Evolutionary conservation across 257 asterid genomes (phyloP).

Genomic region (Nicotiana attenuata): DNA sequence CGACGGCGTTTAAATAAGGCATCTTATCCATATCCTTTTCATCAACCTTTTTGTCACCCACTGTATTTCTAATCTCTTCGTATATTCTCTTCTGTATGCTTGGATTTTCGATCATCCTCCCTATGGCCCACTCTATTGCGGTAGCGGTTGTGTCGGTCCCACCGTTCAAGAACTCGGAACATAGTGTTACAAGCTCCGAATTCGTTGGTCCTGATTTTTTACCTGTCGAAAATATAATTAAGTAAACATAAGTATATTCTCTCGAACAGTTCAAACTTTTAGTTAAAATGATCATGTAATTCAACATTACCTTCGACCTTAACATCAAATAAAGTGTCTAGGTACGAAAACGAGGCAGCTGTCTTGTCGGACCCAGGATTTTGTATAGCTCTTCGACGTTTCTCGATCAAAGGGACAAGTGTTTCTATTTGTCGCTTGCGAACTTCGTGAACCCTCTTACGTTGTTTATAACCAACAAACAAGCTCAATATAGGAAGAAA

Average conservation of each 20-base stretch:
- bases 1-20: constrained; percentile 85
- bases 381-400: constrained; percentile 43
- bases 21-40: constrained; percentile 67
- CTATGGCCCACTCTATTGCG: constrained; percentile 88
- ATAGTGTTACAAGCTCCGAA: constrained; percentile 63
- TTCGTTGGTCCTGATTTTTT: constrained; percentile 53
- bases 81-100: constrained; percentile 44
- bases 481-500: constrained; percentile 68
- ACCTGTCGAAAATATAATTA: neutral
- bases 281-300: neutral
- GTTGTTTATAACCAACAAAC: constrained; percentile 55
- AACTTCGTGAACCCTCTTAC: constrained; percentile 54
- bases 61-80: constrained; percentile 52
- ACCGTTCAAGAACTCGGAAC: constrained; percentile 81
- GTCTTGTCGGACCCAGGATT: constrained; percentile 45
- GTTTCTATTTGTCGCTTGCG: constrained; percentile 62
- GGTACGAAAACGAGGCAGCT: constrained; percentile 61
- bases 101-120: constrained; percentile 66
- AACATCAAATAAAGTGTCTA: constrained; percentile 73
- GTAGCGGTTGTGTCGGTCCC: constrained; percentile 96
- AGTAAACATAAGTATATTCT: neutral
- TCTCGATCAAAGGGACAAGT: constrained; percentile 57
- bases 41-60: constrained; percentile 52
- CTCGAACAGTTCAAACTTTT: neutral
- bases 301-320: constrained; percentile 43